phyloP scores from a whole-genome alignment of 148 eudicot species.

The Tetragonia tetragonoides region DNA sequence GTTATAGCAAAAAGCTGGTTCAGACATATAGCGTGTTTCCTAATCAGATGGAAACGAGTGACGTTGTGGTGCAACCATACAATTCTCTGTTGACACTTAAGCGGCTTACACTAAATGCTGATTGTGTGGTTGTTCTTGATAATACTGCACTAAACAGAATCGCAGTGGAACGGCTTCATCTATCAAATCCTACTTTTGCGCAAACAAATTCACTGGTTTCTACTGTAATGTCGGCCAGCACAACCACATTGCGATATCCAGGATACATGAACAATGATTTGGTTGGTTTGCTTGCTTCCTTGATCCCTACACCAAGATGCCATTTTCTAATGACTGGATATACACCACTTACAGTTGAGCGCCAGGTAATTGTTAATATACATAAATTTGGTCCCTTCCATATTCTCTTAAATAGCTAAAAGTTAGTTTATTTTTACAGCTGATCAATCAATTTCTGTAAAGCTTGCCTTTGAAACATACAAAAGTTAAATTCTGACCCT shows the following conservation, averaged over 20 bases:
- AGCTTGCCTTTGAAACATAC: not conserved
- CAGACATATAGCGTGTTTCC: conserved; percentile 99
- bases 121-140: conserved; percentile 97
- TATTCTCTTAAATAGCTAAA: not conserved
- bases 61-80: conserved; percentile 98
- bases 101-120: conserved; percentile 95
- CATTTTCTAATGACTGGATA: conserved; percentile 99
- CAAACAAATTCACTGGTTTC: conserved; percentile 97
- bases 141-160: conserved; percentile 98
- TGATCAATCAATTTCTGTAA: not conserved
- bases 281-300: conserved; percentile 98
- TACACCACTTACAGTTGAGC: conserved; percentile 98
- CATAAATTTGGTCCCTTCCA: not conserved
- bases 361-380: conserved; percentile 59
- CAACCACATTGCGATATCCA: conserved; percentile 95
- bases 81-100: conserved; percentile 94
- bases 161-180: conserved; percentile 95
- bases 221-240: conserved; percentile 99
- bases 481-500: not conserved
- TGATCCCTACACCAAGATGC: conserved; percentile 98
- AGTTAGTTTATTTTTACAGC: not conserved
- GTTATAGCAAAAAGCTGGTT: conserved; percentile 95
- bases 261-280: conserved; percentile 99
- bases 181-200: conserved; percentile 84
- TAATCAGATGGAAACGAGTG: conserved; percentile 93